These are phyloP conservation scores for Zasmidium angulare DNA, from an alignment of 2,329 filamentous ascomycete species.

Conservation along the genomic window DNA sequence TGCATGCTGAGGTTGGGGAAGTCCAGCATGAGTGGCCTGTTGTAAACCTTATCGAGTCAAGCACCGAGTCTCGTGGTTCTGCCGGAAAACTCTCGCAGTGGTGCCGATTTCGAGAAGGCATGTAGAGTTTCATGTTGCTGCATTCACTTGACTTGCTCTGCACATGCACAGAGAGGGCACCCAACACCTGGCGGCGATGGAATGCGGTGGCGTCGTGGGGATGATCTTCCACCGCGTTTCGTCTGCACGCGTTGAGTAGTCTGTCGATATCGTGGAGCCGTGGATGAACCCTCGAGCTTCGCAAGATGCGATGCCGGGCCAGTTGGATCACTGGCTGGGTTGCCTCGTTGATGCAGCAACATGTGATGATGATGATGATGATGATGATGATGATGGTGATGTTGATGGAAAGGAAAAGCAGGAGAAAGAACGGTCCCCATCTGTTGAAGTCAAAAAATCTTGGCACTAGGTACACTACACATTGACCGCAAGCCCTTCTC, in stretches of 20 bases:
- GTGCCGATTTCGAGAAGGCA: not conserved
- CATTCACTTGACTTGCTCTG: not conserved
- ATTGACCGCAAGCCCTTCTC: too few relatives aligned
- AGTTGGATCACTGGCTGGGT: not conserved
- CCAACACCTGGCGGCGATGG: not conserved
- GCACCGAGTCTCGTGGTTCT: not conserved
- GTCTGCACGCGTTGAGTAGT: not conserved
- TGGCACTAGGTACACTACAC: too few relatives aligned
- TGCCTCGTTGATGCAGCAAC: not conserved
- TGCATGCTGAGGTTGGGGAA: not conserved
- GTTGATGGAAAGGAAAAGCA: too few relatives aligned
- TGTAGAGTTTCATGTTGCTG: not conserved
- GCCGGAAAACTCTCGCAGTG: slow-evolving; percentile 2
- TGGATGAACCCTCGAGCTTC: not conserved
- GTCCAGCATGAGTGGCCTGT: not conserved
- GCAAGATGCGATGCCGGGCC: not conserved
- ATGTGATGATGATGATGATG: too few relatives aligned
- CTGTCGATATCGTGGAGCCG: not conserved
- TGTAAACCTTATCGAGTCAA: not conserved
- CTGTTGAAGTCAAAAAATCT: too few relatives aligned
- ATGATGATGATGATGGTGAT: too few relatives aligned
- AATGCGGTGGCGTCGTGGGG: not conserved
- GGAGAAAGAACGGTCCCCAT: too few relatives aligned
- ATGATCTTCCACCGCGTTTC: not conserved
- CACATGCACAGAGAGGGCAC: not conserved